These are phyloP conservation scores for Ophiocordyceps camponoti-floridani DNA, from an alignment of 2,329 filamentous ascomycete genomes.

Conservation along the genomic window DNA sequence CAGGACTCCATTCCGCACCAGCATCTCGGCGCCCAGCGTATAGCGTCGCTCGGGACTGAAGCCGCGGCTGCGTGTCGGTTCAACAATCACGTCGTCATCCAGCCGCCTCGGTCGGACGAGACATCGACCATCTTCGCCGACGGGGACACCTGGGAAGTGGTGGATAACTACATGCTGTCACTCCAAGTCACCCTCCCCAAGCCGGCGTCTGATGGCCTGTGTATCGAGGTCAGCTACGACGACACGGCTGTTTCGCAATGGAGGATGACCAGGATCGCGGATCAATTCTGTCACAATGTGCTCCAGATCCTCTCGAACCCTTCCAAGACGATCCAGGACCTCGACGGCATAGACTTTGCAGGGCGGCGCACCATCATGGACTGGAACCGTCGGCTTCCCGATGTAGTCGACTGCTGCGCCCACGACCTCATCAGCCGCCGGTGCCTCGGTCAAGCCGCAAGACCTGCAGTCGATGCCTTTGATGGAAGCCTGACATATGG, in stretches of 20 bases:
- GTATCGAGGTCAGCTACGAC: conserved; percentile 1
- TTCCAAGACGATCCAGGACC: not conserved
- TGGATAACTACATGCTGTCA: conserved; percentile 1
- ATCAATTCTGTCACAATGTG: conserved; percentile 1
- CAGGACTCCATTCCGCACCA: conserved; percentile 6
- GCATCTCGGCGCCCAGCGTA: conserved; percentile 7
- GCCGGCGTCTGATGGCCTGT: not conserved
- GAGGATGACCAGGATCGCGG: conserved; percentile 1
- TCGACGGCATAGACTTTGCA: not conserved
- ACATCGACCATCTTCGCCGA: conserved; percentile 1
- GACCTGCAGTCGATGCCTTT: conserved; percentile 1
- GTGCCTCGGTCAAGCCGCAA: not conserved
- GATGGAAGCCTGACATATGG: conserved; percentile 2
- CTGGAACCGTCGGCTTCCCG: not conserved
- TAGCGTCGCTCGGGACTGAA: conserved; percentile 4
- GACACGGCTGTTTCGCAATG: not conserved
- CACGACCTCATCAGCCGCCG: conserved; percentile 1
- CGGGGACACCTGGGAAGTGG: conserved; percentile 1
- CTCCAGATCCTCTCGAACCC: not conserved
- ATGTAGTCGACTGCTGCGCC: not conserved
- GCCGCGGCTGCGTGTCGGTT: conserved; percentile 8
- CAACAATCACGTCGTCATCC: conserved; percentile 12
- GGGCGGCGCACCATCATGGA: not conserved
- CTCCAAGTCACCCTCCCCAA: not conserved
- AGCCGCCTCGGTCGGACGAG: conserved; percentile 2